phyloP scores from a whole-genome alignment of 805 yeast genomes.

The Yarrowia sp. region DNA sequence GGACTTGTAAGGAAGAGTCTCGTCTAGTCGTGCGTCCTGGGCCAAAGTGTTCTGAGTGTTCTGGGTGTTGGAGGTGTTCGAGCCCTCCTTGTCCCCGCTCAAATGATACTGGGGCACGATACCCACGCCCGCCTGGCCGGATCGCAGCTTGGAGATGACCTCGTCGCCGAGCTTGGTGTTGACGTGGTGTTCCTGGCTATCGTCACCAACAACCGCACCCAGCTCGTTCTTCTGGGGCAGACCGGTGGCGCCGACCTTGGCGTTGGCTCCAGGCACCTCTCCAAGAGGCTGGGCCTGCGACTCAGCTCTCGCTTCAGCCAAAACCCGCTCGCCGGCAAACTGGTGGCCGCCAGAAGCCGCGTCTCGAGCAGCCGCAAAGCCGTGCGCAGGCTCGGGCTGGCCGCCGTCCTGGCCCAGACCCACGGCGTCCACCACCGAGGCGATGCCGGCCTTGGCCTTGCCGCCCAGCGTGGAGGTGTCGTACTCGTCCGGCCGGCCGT shows the following conservation, averaged over 20 bases:
- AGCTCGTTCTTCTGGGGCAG: background rate
- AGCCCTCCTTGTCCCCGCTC: background rate
- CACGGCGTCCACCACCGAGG: constrained; percentile 4
- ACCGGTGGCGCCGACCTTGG: constrained; percentile 22
- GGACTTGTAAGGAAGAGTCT: constrained; percentile 17
- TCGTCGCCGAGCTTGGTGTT: constrained; percentile 1
- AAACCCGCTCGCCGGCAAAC: constrained; percentile 22
- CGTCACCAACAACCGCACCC: constrained; percentile 1
- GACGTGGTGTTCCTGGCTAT: background rate
- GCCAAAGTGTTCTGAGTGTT: background rate
- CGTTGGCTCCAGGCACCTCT: constrained; percentile 15
- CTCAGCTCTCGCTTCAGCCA: constrained; percentile 6
- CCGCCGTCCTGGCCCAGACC: constrained; percentile 10
- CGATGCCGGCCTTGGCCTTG: constrained; percentile 19
- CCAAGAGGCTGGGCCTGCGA: constrained; percentile 1
- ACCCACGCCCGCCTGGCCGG: constrained; percentile 24
- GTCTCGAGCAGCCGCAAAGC: constrained; percentile 19
- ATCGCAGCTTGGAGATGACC: background rate
- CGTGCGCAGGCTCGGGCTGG: constrained; percentile 27
- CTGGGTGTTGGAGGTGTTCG: too few relatives aligned
- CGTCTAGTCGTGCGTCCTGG: constrained; percentile 10
- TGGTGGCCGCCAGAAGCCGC: constrained; percentile 15
- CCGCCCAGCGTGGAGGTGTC: background rate
- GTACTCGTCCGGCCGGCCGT: constrained; percentile 30
- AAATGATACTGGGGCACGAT: constrained; percentile 4